phyloP scores from a whole-genome alignment of 768 basidiomycete genomes.

The Suillus cothurnatus region DNA sequence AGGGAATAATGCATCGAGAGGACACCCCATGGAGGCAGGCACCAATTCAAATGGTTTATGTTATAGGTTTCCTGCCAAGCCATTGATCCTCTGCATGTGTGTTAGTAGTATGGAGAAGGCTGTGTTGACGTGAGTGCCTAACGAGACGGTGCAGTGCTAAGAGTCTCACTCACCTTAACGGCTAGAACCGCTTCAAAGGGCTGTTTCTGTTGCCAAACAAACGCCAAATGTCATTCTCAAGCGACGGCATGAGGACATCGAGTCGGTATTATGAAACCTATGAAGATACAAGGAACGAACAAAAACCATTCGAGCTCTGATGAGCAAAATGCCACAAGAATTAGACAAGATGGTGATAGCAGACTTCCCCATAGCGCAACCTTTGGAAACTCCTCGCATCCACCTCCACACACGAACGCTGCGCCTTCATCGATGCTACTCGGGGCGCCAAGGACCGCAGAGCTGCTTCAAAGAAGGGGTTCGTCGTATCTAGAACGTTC shows the following conservation, averaged over 20 bases:
- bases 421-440: background rate
- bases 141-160: background rate
- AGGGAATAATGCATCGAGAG: background rate
- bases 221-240: no score
- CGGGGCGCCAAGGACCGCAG: background rate
- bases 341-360: background rate
- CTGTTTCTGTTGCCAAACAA: background rate
- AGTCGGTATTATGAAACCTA: background rate
- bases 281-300: background rate
- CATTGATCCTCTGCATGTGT: background rate
- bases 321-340: background rate
- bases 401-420: background rate
- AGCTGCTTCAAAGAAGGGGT: background rate
- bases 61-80: background rate
- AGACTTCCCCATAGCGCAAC: slow-evolving; percentile 1
- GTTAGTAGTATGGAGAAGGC: background rate
- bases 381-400: slow-evolving; percentile 1
- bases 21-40: background rate
- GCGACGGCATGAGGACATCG: background rate
- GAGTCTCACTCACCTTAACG: background rate
- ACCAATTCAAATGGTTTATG: background rate
- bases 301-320: background rate
- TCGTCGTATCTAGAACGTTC: background rate
- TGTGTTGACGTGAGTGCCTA: background rate
- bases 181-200: background rate